phyloP scores from a whole-genome alignment of 352 stramenopile genomes.

The Phytopythium cucurbitacearum region DNA sequence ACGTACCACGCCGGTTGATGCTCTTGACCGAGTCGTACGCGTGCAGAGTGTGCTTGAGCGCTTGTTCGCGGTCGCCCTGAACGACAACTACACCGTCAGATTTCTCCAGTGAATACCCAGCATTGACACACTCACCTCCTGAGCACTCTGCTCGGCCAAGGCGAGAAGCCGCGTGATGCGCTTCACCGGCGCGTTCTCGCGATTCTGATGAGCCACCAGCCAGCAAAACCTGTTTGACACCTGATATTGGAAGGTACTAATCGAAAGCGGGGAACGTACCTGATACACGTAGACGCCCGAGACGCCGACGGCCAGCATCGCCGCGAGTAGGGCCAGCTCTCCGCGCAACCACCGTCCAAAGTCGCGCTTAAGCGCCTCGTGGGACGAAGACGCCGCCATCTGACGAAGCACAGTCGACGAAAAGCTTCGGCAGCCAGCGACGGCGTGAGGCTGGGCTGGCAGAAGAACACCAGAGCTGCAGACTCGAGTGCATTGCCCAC shows the following conservation, averaged over 20 bases:
- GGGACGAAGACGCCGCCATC: no score
- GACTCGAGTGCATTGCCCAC: no score
- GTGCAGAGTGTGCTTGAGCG: conserved; percentile 63
- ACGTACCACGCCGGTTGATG: conserved; percentile 58
- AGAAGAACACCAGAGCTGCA: no score
- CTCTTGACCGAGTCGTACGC: conserved; percentile 60
- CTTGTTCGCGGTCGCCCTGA: conserved; percentile 38
- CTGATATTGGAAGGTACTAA: background rate
- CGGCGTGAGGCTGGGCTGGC: no score
- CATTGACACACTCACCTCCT: conserved; percentile 24
- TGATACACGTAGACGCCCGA: conserved; percentile 66
- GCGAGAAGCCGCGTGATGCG: conserved; percentile 50
- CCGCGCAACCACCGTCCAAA: conserved; percentile 59
- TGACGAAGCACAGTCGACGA: no score
- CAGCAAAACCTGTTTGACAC: background rate
- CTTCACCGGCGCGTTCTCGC: conserved; percentile 46
- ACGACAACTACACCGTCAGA: background rate
- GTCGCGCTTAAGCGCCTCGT: conserved; percentile 56
- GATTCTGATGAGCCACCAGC: conserved; percentile 30
- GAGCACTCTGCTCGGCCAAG: conserved; percentile 37
- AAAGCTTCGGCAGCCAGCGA: no score
- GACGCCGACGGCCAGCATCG: conserved; percentile 39
- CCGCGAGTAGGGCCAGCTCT: conserved; percentile 40
- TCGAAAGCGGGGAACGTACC: conserved; percentile 15
- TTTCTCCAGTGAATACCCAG: background rate